A percentile compares a stretch with the other conserved stretches of the same genome.
Conservation (phyloP, 2,329 filamentous ascomycete genomes). For the Bipolaris sorokiniana region DNA sequence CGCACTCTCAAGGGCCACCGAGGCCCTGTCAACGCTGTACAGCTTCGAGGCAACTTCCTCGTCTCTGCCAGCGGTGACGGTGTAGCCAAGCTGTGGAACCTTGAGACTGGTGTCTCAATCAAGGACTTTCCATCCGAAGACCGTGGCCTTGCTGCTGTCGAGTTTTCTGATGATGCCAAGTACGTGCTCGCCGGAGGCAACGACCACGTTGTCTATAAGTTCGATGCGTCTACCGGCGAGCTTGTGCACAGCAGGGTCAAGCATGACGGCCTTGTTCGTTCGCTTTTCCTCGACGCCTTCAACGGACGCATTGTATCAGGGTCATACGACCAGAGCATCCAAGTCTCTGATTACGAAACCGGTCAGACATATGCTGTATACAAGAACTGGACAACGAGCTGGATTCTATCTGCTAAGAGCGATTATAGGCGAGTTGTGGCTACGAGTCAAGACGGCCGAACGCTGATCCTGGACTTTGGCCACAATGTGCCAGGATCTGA, state of each 20-base stretch:
- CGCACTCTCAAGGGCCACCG: slow-evolving; percentile 83
- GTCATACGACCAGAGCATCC: slow-evolving; percentile 94
- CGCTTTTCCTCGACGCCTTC: slow-evolving; percentile 85
- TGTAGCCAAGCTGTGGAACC: slow-evolving; percentile 92
- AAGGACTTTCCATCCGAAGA: slow-evolving; percentile 90
- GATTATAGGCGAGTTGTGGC: slow-evolving; percentile 95
- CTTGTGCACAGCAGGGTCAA: slow-evolving; percentile 81
- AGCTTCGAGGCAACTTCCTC: slow-evolving; percentile 89
- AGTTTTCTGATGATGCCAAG: slow-evolving; percentile 94
- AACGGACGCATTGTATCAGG: slow-evolving; percentile 88
- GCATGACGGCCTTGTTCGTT: slow-evolving; percentile 85
- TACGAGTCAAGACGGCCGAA: slow-evolving; percentile 91
- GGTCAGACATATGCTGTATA: slow-evolving; percentile 82
- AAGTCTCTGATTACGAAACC: slow-evolving; percentile 86
- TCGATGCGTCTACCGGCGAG: slow-evolving; percentile 89
- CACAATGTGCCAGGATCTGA: slow-evolving; percentile 62
- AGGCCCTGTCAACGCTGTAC: slow-evolving; percentile 94
- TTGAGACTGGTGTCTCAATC: slow-evolving; percentile 84
- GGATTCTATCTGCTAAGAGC: slow-evolving; percentile 95
- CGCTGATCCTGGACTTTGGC: slow-evolving; percentile 92
- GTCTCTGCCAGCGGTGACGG: slow-evolving; percentile 95
- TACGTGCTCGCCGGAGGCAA: slow-evolving; percentile 94
- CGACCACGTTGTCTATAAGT: slow-evolving; percentile 93
- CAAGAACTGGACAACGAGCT: slow-evolving; percentile 93
- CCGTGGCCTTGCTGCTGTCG: slow-evolving; percentile 91